Conservation (phyloP, 2,329 filamentous ascomycete genomes). For the Camillea tinctor region DNA sequence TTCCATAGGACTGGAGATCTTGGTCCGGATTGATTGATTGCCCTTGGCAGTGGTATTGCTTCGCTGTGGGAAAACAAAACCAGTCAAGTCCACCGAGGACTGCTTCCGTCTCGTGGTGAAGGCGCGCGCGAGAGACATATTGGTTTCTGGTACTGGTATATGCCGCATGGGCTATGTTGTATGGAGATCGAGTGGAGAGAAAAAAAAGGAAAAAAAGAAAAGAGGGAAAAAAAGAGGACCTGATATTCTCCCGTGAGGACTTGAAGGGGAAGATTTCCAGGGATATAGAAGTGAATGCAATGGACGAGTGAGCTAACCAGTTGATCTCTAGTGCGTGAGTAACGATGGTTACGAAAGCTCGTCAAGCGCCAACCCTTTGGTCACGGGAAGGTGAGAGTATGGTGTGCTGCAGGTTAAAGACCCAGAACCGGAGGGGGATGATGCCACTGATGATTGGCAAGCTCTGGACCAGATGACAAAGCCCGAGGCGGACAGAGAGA, state of each 20-base stretch:
- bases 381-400: conserved; percentile 3
- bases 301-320: conserved; percentile 6
- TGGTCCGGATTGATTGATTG: conserved; percentile 54
- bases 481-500: conserved; percentile 4
- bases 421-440: conserved; percentile 9
- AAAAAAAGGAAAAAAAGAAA: background rate
- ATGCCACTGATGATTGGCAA: conserved; percentile 13
- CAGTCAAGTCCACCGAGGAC: conserved; percentile 41
- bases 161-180: background rate
- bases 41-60: conserved; percentile 50
- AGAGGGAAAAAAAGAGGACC: background rate
- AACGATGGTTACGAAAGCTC: background rate
- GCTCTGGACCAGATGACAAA: conserved; percentile 19
- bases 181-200: background rate
- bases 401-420: conserved; percentile 6
- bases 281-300: conserved; percentile 14
- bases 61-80: conserved; percentile 40
- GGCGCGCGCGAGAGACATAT: conserved; percentile 65
- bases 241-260: background rate
- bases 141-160: conserved; percentile 23
- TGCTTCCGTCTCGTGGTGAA: conserved; percentile 71
- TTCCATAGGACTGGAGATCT: conserved; percentile 86
- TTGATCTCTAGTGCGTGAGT: conserved; percentile 3
- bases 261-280: conserved; percentile 10
- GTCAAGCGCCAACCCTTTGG: conserved; percentile 12